phyloP scores from a whole-genome alignment of 2,329 filamentous ascomycete genomes.

The Hymenoscyphus albidus region DNA sequence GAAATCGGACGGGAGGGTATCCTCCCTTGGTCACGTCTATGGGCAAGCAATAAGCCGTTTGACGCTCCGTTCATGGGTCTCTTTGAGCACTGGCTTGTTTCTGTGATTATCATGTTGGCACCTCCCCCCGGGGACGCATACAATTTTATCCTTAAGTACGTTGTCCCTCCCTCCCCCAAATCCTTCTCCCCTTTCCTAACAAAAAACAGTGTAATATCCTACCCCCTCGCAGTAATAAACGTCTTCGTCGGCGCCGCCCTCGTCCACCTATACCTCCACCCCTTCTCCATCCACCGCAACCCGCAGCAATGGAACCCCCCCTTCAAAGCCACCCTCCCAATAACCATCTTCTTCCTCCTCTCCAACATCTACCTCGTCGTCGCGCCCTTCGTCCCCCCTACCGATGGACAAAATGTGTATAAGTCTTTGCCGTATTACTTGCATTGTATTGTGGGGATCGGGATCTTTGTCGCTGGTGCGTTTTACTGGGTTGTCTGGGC shows the following conservation, averaged over 20 bases:
- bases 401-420: slow-evolving; percentile 50
- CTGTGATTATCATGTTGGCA: slow-evolving; percentile 61
- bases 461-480: slow-evolving; percentile 48
- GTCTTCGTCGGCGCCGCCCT: slow-evolving; percentile 51
- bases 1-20: slow-evolving; percentile 64
- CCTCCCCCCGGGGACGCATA: slow-evolving; percentile 65
- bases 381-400: slow-evolving; percentile 54
- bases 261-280: slow-evolving; percentile 50
- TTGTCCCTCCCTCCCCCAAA: slow-evolving; percentile 3
- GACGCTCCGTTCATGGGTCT: slow-evolving; percentile 59
- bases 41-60: slow-evolving; percentile 61
- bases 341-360: slow-evolving; percentile 55
- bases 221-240: slow-evolving; percentile 58
- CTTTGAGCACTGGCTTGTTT: slow-evolving; percentile 61
- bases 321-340: slow-evolving; percentile 50
- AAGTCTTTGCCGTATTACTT: slow-evolving; percentile 53
- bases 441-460: slow-evolving; percentile 55
- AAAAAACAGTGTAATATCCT: slow-evolving; percentile 54
- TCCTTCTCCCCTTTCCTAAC: slow-evolving; percentile 5
- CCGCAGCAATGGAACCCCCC: slow-evolving; percentile 51
- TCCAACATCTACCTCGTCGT: slow-evolving; percentile 59
- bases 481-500: slow-evolving; percentile 57
- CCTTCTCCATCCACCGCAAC: slow-evolving; percentile 44
- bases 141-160: slow-evolving; percentile 58
- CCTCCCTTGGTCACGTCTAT: slow-evolving; percentile 59